Evolutionary conservation across 2,329 filamentous ascomycete genomes (phyloP).

Genomic region (Phialocephala sp.): DNA sequence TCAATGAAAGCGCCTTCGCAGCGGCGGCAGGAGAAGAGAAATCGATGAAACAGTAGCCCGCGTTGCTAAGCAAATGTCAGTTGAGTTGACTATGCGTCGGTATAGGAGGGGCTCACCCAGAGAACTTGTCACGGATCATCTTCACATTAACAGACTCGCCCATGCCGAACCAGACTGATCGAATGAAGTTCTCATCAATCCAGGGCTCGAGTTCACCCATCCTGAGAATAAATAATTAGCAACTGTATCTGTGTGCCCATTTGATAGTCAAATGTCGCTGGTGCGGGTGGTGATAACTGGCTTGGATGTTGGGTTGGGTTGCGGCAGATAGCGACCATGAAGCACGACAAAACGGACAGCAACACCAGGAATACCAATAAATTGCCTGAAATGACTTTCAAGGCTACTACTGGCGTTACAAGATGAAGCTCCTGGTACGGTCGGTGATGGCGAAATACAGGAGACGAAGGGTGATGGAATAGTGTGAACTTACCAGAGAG

Average conservation of each 20-base stretch:
- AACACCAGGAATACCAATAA: background rate
- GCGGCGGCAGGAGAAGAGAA: constrained; percentile 84
- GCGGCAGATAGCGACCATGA: background rate
- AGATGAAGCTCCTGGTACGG: background rate
- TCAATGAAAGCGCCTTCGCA: constrained; percentile 87
- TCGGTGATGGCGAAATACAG: background rate
- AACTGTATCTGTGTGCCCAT: constrained; percentile 46
- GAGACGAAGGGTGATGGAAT: constrained; percentile 12
- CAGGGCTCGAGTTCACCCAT: constrained; percentile 99
- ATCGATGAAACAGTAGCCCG: constrained; percentile 98
- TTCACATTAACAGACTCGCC: constrained; percentile 97
- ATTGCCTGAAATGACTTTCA: background rate
- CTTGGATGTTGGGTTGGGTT: background rate
- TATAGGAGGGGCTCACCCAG: constrained; percentile 68
- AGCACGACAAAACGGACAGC: background rate
- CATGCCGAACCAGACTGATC: constrained; percentile 88
- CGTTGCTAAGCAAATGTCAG: constrained; percentile 67
- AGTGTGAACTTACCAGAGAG: constrained; percentile 54
- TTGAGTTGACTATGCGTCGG: constrained; percentile 12
- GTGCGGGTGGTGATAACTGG: background rate
- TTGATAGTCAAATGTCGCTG: constrained; percentile 45
- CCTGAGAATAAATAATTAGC: constrained; percentile 56
- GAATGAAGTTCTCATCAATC: constrained; percentile 99
- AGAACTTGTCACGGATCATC: constrained; percentile 99
- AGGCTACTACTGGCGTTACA: background rate